phyloP scores from a whole-genome alignment of 208 protist species.

The Kentomonas sorsogonicus region DNA sequence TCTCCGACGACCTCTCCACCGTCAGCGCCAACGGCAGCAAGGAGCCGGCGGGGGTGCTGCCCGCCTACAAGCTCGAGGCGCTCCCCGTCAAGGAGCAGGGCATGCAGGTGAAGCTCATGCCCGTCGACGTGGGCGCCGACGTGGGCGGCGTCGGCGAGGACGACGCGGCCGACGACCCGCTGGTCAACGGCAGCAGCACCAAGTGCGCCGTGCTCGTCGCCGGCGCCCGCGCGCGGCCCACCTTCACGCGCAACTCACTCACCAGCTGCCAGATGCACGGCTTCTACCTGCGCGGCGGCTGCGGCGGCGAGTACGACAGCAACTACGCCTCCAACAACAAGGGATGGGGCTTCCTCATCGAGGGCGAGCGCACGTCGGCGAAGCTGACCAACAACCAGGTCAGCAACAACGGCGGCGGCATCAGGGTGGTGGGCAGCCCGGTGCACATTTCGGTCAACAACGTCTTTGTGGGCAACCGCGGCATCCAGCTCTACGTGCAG shows the following conservation, averaged over 20 bases:
- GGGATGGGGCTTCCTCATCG: conserved; percentile 32
- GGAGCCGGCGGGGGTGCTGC: conserved; percentile 14
- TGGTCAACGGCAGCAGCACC: conserved; percentile 7
- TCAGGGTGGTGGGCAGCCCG: conserved; percentile 19
- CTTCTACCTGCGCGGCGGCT: conserved; percentile 15
- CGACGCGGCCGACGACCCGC: background rate
- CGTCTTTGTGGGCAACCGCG: conserved; percentile 23
- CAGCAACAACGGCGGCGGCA: conserved; percentile 25
- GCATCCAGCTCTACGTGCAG: conserved; percentile 27
- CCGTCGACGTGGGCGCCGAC: conserved; percentile 4
- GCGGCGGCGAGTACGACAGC: conserved; percentile 23
- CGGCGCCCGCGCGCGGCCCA: conserved; percentile 18
- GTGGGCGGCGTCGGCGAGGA: background rate
- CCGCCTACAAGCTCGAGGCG: conserved; percentile 26
- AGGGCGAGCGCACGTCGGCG: conserved; percentile 13
- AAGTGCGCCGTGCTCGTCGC: conserved; percentile 18
- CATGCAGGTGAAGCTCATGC: conserved; percentile 21
- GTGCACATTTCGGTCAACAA: conserved; percentile 18
- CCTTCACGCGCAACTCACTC: conserved; percentile 32
- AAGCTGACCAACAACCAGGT: conserved; percentile 27
- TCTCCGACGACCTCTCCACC: conserved; percentile 18
- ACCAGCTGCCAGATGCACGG: conserved; percentile 24
- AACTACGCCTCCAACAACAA: conserved; percentile 43
- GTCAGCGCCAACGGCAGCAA: background rate
- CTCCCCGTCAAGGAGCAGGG: conserved; percentile 25